Percentiles rank a stretch among this genome's conserved stretches.
These are phyloP conservation scores for Steccherinum ochraceum DNA, from an alignment of 768 basidiomycete genomes.

Conservation along the genomic window DNA sequence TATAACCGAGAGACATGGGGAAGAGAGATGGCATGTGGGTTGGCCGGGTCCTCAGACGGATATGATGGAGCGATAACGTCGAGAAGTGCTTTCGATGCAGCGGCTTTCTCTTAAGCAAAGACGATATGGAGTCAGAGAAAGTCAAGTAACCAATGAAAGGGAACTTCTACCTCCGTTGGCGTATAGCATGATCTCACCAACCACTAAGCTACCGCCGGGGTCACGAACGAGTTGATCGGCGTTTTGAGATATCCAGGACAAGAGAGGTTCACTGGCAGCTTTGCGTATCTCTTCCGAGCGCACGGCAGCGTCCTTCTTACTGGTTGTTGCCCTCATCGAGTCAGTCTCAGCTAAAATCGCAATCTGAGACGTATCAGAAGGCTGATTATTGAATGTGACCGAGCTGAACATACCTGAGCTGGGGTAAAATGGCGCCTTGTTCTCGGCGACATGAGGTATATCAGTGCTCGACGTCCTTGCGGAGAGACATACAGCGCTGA, in stretches of 20 bases:
- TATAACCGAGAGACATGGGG: slow-evolving; percentile 80
- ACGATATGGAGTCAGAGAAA: slow-evolving; percentile 1
- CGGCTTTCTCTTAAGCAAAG: slow-evolving; percentile 54
- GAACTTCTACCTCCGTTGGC: slow-evolving; percentile 69
- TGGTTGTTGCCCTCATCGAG: slow-evolving; percentile 57
- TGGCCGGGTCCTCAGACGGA: slow-evolving; percentile 42
- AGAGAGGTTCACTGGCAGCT: slow-evolving; percentile 66
- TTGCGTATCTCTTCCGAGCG: slow-evolving; percentile 66
- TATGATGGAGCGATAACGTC: slow-evolving; percentile 48
- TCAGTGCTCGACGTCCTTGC: slow-evolving; percentile 76
- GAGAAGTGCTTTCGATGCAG: slow-evolving; percentile 56
- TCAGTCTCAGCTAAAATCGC: slow-evolving; percentile 70
- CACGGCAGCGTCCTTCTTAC: slow-evolving; percentile 68
- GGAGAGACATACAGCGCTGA: slow-evolving; percentile 50
- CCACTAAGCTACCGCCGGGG: slow-evolving; percentile 72
- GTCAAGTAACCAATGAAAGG: neutral
- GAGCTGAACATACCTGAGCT: slow-evolving; percentile 27
- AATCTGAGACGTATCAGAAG: slow-evolving; percentile 37
- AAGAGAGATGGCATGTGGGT: slow-evolving; percentile 69
- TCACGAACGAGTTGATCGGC: slow-evolving; percentile 63
- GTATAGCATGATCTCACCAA: slow-evolving; percentile 78
- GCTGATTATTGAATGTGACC: neutral
- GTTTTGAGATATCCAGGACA: slow-evolving; percentile 62
- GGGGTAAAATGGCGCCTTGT: slow-evolving; percentile 86
- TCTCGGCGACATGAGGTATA: slow-evolving; percentile 81